Percentiles rank a stretch among this genome's conserved stretches.
These are phyloP conservation scores for Epichloe sibirici DNA, from an alignment of 2,329 filamentous ascomycete species.

Conservation along the genomic window DNA sequence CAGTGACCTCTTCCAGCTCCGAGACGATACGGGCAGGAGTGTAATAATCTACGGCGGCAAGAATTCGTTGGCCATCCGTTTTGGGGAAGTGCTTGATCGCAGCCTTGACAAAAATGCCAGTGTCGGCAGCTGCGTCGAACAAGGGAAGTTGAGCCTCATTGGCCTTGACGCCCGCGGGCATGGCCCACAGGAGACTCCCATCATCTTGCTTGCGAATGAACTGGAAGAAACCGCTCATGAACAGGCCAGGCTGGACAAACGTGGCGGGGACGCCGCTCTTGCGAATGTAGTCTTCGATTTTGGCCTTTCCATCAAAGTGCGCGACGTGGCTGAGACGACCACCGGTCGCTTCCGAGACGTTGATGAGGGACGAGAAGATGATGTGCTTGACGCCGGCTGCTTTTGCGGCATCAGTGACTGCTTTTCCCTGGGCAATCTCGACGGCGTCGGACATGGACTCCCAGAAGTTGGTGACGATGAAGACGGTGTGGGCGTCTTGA, in stretches of 20 bases:
- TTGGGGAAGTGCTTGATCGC: conserved; percentile 19
- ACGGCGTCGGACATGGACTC: conserved; percentile 20
- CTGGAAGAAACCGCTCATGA: conserved; percentile 37
- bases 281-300: conserved; percentile 45
- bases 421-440: conserved; percentile 30
- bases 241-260: conserved; percentile 39
- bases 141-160: conserved; percentile 24
- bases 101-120: conserved; percentile 25
- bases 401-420: conserved; percentile 33
- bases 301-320: conserved; percentile 46
- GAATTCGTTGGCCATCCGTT: conserved; percentile 24
- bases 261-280: conserved; percentile 32
- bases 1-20: conserved; percentile 23
- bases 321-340: conserved; percentile 26
- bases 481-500: conserved; percentile 30
- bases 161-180: conserved; percentile 16
- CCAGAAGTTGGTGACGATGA: conserved; percentile 28
- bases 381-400: conserved; percentile 31
- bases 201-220: conserved; percentile 18
- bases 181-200: conserved; percentile 15
- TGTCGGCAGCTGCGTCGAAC: conserved; percentile 26
- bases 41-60: conserved; percentile 25
- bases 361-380: conserved; percentile 32
- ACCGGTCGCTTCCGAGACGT: conserved; percentile 24
- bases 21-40: conserved; percentile 19